Base-by-base conservation (phyloP, 1,284 basidiomycete species). In the Irpex rosettiformis region DNA sequence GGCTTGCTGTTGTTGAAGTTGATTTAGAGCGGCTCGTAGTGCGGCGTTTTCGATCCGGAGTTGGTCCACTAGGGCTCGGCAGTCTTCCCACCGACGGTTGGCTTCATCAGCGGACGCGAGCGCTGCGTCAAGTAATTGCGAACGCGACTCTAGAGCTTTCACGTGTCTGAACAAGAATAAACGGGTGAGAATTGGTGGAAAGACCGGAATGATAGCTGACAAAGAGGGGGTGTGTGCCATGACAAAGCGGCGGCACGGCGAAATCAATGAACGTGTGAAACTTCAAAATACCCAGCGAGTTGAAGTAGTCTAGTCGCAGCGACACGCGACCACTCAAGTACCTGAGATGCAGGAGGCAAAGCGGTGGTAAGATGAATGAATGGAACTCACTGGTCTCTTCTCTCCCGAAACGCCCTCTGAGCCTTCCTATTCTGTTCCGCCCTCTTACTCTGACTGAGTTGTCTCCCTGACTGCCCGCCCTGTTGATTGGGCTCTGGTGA, bases 341-440 rank as follows among this genome's bases (percentile, higher is more conserved):
- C 45, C 45, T 13, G 24, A 21, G 45, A n/a, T 13, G 45, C 10
- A 47, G 21, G n/a, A 18, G 18, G 43, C 3, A 13, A 21, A 13
- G 43, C 13, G 16, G n/a, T 47, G 43, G 8, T 18, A 24, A 21
- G 18, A 3, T 8, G 30, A 43, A 43, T 43, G 8, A 42, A 53
- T 27, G 62, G 45, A n/a, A 80, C 88, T 73, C 58, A 93, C 90
- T 89, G 86, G 74, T 93, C 91, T 67, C 91, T 77, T 37, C 91
- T 83, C 70, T 93, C 91, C 62, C 91, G 75, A 70, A 93, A 93
- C 1, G 91, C 91, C 28, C 91, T 79, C 73, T 93, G 91, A 0
- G 91, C 91, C 68, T 91, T 93, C 65, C 91, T 78, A 71, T 93
- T 93, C 75, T 93, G 91, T 66, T 93, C 91, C 37, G 91, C 91